Base-by-base conservation (phyloP, 257 asterid species). In the Solanum infundibuliforme region DNA sequence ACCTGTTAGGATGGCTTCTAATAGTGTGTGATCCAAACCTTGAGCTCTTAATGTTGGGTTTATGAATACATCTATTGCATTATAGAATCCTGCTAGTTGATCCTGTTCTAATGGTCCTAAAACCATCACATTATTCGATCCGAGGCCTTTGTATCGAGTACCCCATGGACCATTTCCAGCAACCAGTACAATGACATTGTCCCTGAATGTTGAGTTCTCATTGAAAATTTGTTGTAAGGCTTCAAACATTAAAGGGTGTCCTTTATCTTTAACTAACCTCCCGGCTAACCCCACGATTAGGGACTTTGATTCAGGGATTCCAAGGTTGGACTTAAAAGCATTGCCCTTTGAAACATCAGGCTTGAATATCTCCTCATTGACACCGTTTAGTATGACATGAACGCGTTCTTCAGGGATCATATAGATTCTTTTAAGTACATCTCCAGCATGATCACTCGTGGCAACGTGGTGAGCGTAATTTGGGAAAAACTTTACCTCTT, bases 81-180 rank as follows among this genome's bases (percentile, higher is more conserved):
- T 95, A 85, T 95, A 95, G 86, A 95, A 94, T 39, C 79, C 76
- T 2, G 96, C 95, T 8, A 95, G 89, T 83, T 90, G 92, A 31
- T 86, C 77, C 58, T 92, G 95, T 34, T 91, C 92, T 32, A 94
- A 58, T 8, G 97, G 94, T 62, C 98, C 98, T 10, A 94, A 87
- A 52, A 93, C 94, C 65, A 71, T 89, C 38, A 95, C 5, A 84
- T 92, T 79, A 16, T 90, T 93, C 0, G 90, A 55, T 41, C 98
- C 96, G 0, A 95, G 92, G 8, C 90, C 93, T 87, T 88, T 93
- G 92, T 94, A 95, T 88, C 96, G 87, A 8, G 79, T 86, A 31
- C 93, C 93, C 98, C 98, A 94, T 0, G 98, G 98, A 68, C 98
- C 98, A 87, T 93, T 95, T 87, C 98, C 98, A 3, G 95, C 98